phyloP scores from a whole-genome alignment of 192 early-diverging fungal genomes.

The Podochytrium sp. region DNA sequence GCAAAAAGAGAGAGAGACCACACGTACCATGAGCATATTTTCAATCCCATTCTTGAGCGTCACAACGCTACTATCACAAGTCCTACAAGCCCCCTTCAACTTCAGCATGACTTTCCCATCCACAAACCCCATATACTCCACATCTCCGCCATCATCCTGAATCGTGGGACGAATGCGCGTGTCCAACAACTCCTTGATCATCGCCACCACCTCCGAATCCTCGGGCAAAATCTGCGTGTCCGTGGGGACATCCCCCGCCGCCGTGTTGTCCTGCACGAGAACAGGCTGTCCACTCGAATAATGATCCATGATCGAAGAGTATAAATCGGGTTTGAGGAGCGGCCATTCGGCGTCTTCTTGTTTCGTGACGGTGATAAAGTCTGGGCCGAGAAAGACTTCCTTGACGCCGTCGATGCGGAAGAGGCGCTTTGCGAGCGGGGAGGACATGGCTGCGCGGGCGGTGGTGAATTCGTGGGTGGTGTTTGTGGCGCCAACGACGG shows the following conservation, averaged over 20 bases:
- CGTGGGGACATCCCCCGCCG: constrained; percentile 38
- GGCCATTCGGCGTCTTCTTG: constrained; percentile 90
- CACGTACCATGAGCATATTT: constrained; percentile 87
- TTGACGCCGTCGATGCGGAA: constrained; percentile 93
- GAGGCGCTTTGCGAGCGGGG: constrained; percentile 88
- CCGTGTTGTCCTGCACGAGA: constrained; percentile 42
- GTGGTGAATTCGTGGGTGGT: constrained; percentile 81
- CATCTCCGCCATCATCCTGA: constrained; percentile 98
- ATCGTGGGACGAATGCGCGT: constrained; percentile 93
- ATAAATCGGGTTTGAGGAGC: constrained; percentile 97
- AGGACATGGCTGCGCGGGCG: constrained; percentile 65
- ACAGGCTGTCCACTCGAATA: constrained; percentile 87
- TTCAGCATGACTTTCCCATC: constrained; percentile 76
- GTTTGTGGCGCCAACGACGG: constrained; percentile 63
- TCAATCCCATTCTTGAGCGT: constrained; percentile 99
- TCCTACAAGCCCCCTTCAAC: constrained; percentile 93
- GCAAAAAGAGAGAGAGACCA: too few relatives aligned
- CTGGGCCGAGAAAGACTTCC: constrained; percentile 87
- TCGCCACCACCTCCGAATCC: constrained; percentile 91
- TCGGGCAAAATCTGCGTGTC: constrained; percentile 73
- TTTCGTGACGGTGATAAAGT: constrained; percentile 96
- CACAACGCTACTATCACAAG: constrained; percentile 85
- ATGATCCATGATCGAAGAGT: constrained; percentile 87
- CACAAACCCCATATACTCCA: constrained; percentile 92
- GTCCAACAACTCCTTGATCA: constrained; percentile 99